phyloP scores from a whole-genome alignment of 768 basidiomycete species.

The Rhizopogon salebrosus region DNA sequence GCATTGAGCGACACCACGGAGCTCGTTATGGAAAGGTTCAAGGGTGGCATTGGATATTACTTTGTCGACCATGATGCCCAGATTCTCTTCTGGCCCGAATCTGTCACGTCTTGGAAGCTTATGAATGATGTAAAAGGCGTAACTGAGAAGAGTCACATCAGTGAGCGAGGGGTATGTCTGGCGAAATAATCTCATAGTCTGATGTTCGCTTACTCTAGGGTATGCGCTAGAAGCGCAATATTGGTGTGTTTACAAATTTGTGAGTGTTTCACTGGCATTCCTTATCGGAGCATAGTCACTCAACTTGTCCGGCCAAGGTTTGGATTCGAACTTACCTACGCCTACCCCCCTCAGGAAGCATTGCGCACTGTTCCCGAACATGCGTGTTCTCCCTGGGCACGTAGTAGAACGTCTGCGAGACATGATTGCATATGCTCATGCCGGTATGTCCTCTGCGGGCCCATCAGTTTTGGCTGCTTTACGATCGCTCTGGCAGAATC shows the following conservation, averaged over 20 bases:
- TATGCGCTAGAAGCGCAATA: conserved; percentile 3
- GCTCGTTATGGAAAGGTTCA: not conserved
- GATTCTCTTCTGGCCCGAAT: conserved; percentile 41
- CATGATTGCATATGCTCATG: conserved; percentile 7
- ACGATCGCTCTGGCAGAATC: conserved; percentile 23
- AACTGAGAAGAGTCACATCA: conserved; percentile 5
- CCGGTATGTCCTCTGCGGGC: not conserved
- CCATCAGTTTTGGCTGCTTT: not conserved
- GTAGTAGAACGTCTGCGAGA: conserved; percentile 1
- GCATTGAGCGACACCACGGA: not conserved
- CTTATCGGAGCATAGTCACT: not conserved
- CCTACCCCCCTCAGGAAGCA: conserved; percentile 14
- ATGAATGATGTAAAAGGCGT: conserved; percentile 26
- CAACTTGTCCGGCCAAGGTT: not conserved
- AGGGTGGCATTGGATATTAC: conserved; percentile 30
- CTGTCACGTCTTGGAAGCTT: conserved; percentile 27
- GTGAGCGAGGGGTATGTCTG: not conserved
- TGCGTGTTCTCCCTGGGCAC: not conserved
- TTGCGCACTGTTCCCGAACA: conserved; percentile 14
- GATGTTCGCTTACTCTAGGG: not conserved
- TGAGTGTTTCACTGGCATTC: not conserved
- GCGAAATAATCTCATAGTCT: not conserved
- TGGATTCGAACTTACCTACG: not conserved
- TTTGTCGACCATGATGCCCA: conserved; percentile 38
- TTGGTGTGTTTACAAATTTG: not conserved